Conservation (phyloP, 106 monocot genomes). For the Allium fistulosum region DNA sequence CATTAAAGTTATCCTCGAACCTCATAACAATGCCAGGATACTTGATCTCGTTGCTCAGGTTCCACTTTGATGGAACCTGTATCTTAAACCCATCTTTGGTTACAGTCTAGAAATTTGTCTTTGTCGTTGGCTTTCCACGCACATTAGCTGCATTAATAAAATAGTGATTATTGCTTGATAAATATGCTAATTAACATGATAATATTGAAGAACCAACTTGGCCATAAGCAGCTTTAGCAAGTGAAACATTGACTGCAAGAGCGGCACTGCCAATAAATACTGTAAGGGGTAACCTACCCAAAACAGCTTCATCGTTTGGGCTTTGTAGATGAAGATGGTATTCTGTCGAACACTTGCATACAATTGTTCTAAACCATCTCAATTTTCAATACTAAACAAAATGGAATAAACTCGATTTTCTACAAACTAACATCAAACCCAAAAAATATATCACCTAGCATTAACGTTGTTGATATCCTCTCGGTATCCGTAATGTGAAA, state of each 20-base stretch:
- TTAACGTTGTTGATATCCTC: too few relatives aligned
- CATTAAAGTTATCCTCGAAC: slow-evolving; percentile 89
- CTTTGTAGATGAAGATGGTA: slow-evolving; percentile 64
- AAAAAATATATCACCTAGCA: too few relatives aligned
- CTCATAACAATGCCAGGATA: slow-evolving; percentile 83
- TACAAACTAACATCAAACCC: too few relatives aligned
- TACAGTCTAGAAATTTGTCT: slow-evolving; percentile 69
- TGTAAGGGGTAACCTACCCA: slow-evolving; percentile 67
- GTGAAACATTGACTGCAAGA: slow-evolving; percentile 53
- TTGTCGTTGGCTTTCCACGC: slow-evolving; percentile 79
- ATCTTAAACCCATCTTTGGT: slow-evolving; percentile 69
- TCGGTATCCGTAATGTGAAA: too few relatives aligned
- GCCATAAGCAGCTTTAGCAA: slow-evolving; percentile 87
- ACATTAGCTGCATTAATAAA: slow-evolving; percentile 52
- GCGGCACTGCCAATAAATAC: slow-evolving; percentile 55
- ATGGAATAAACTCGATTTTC: too few relatives aligned
- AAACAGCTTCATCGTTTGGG: slow-evolving; percentile 53
- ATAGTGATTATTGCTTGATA: not conserved
- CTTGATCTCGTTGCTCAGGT: slow-evolving; percentile 86
- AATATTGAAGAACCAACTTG: slow-evolving; percentile 49
- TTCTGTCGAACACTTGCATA: too few relatives aligned
- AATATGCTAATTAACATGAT: not conserved
- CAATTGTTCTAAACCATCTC: too few relatives aligned
- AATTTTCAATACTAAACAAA: too few relatives aligned
- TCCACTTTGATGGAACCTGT: slow-evolving; percentile 82